Evolutionary conservation across 2,329 filamentous ascomycete species (phyloP).

Genomic region (Passalora sequoiae): DNA sequence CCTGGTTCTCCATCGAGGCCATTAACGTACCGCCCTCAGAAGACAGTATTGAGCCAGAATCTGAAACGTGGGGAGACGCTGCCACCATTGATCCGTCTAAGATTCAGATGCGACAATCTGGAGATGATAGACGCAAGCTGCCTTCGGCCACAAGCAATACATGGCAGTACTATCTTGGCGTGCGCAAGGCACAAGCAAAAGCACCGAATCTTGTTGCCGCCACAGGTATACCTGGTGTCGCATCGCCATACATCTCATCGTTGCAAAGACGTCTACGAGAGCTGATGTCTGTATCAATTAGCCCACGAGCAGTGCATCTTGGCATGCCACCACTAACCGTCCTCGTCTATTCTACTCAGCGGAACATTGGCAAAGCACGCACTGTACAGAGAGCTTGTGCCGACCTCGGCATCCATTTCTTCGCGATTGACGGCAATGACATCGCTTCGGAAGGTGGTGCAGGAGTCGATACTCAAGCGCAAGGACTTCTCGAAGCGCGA

Average conservation of each 20-base stretch:
- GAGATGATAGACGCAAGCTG: conserved; percentile 74
- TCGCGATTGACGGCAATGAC: conserved; percentile 85
- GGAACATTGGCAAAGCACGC: conserved; percentile 87
- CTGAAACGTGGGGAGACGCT: conserved; percentile 76
- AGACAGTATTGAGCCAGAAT: conserved; percentile 55
- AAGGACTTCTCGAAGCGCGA: conserved; percentile 80
- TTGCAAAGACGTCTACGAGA: conserved; percentile 66
- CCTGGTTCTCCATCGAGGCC: conserved; percentile 88
- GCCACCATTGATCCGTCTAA: conserved; percentile 79
- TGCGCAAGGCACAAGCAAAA: conserved; percentile 61
- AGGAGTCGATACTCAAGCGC: conserved; percentile 87
- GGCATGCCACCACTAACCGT: conserved; percentile 85
- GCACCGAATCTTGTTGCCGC: conserved; percentile 36
- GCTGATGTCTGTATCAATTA: conserved; percentile 81
- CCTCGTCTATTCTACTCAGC: conserved; percentile 82
- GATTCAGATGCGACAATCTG: conserved; percentile 87
- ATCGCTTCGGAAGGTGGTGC: conserved; percentile 87
- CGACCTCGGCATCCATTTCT: conserved; percentile 86
- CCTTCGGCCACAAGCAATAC: conserved; percentile 70
- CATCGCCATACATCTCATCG: conserved; percentile 41
- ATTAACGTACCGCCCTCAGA: conserved; percentile 49
- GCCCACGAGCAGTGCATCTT: conserved; percentile 76
- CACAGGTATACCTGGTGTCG: conserved; percentile 32
- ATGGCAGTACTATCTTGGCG: conserved; percentile 85
- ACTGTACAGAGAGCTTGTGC: conserved; percentile 71